Conservation (phyloP, 208 protist genomes). For the Wallacemonas collosoma region DNA sequence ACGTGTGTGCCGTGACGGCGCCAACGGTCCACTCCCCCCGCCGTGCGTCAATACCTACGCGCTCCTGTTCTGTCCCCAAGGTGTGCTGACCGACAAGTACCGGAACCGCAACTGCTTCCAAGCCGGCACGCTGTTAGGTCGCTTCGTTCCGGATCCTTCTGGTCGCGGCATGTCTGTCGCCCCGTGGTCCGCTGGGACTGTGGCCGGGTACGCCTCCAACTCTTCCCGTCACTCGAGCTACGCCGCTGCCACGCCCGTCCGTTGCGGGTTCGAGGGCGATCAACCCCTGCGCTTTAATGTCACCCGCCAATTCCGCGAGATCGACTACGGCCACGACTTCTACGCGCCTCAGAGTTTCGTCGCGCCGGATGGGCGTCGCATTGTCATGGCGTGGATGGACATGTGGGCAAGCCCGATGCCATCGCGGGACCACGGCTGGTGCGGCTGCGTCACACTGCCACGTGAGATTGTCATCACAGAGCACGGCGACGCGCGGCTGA, state of each 20-base stretch:
- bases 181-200: too few relatives aligned
- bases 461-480: slow-evolving; percentile 34
- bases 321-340: slow-evolving; percentile 48
- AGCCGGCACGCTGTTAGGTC: slow-evolving; percentile 33
- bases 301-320: slow-evolving; percentile 33
- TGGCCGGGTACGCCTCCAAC: neutral
- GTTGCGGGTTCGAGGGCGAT: neutral
- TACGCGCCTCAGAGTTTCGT: slow-evolving; percentile 46
- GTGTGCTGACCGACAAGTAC: slow-evolving; percentile 25
- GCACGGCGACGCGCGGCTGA: slow-evolving; percentile 25
- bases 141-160: neutral
- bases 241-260: neutral
- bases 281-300: slow-evolving; percentile 18
- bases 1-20: neutral
- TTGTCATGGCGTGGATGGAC: slow-evolving; percentile 45
- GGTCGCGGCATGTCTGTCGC: neutral
- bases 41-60: slow-evolving; percentile 14
- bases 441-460: slow-evolving; percentile 40
- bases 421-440: slow-evolving; percentile 37
- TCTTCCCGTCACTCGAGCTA: neutral
- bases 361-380: slow-evolving; percentile 31
- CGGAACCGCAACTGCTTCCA: slow-evolving; percentile 47
- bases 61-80: slow-evolving; percentile 50
- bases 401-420: slow-evolving; percentile 52
- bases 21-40: neutral